Conservation (phyloP, 2,329 filamentous ascomycete species). For the Monosporascus sp. region DNA sequence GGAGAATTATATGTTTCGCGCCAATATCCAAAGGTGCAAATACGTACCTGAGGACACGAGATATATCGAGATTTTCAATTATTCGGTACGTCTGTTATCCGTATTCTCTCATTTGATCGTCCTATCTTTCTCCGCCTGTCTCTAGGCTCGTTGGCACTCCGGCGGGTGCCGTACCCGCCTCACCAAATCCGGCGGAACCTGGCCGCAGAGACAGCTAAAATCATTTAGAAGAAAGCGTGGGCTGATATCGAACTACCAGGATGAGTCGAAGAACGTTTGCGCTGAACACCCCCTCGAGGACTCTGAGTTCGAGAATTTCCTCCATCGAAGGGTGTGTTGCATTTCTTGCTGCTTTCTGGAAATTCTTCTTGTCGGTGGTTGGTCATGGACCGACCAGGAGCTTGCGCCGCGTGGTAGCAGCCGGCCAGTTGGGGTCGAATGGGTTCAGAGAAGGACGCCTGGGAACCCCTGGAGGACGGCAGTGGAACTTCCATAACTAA, state of each 20-base stretch:
- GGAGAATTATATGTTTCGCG: conserved; percentile 55
- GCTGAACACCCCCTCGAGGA: background rate
- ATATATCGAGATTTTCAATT: conserved; percentile 56
- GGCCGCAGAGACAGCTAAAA: background rate
- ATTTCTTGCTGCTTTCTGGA: background rate
- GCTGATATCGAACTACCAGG: background rate
- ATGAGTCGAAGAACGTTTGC: background rate
- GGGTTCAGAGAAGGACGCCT: no score
- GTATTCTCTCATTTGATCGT: background rate
- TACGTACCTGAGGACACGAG: conserved; percentile 46
- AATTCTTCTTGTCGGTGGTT: background rate
- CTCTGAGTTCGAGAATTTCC: background rate
- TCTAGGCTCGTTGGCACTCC: background rate
- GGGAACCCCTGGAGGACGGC: no score
- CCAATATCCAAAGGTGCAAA: conserved; percentile 42
- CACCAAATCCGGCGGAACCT: background rate
- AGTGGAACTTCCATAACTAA: background rate
- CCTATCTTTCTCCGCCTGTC: background rate
- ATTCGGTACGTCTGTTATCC: conserved; percentile 40
- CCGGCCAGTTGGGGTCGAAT: no score
- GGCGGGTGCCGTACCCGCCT: background rate
- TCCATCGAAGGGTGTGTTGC: background rate
- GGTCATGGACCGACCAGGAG: background rate
- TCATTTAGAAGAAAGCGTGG: background rate
- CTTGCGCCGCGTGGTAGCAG: background rate